Conservation (phyloP, 495 filamentous ascomycete species). For the Sphaerosporella brunnea region DNA sequence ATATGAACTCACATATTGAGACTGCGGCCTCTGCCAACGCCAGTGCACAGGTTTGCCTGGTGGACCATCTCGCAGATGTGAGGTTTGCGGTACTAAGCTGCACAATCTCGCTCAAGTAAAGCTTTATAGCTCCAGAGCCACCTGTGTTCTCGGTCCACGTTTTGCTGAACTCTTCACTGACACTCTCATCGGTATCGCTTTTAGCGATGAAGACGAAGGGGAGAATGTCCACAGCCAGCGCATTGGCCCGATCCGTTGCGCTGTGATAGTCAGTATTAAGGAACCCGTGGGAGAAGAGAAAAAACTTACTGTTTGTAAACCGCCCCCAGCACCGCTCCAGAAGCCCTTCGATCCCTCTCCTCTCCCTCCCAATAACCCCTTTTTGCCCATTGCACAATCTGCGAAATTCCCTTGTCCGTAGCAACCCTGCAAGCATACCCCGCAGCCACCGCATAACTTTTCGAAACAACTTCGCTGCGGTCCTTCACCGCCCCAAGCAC, state of each 20-base stretch:
- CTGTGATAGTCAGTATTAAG: constrained; percentile 23
- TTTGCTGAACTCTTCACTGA: constrained; percentile 54
- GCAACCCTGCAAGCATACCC: constrained; percentile 71
- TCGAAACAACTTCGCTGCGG: constrained; percentile 75
- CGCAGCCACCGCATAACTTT: constrained; percentile 64
- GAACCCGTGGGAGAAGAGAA: background rate
- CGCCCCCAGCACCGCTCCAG: constrained; percentile 61
- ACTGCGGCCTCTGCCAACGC: constrained; percentile 56
- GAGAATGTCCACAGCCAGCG: constrained; percentile 51
- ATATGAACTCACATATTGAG: constrained; percentile 32
- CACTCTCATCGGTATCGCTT: constrained; percentile 63
- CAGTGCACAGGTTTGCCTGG: constrained; percentile 74
- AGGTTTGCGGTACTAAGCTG: constrained; percentile 46
- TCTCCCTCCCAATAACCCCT: constrained; percentile 64
- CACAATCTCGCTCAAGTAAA: constrained; percentile 72
- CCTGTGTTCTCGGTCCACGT: constrained; percentile 84
- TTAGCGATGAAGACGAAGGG: constrained; percentile 80
- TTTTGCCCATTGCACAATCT: constrained; percentile 46
- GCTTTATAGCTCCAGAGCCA: constrained; percentile 56
- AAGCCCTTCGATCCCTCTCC: constrained; percentile 49
- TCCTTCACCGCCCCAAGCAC: constrained; percentile 67
- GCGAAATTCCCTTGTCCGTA: constrained; percentile 47
- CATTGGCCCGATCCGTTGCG: constrained; percentile 71
- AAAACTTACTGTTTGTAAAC: constrained; percentile 44
- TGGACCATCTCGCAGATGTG: constrained; percentile 63